Conservation (phyloP, 306 rosid species). For the Inga leiocalycina region DNA sequence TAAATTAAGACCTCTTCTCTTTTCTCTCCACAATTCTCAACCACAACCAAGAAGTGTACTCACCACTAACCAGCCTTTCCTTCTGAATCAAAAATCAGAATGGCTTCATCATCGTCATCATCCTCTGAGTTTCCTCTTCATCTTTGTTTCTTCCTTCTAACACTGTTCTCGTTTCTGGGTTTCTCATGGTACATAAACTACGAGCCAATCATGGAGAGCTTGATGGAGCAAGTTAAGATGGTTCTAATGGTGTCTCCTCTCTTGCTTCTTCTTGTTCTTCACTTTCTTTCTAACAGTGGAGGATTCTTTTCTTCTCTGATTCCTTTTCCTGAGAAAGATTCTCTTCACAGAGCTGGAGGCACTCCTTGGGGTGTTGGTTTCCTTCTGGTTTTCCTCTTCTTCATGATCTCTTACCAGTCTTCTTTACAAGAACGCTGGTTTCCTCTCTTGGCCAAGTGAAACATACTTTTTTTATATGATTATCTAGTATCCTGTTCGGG, state of each 20-base stretch:
- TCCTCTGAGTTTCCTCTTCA: constrained; percentile 58
- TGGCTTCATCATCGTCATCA: not conserved
- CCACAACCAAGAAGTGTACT: not conserved
- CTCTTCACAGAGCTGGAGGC: constrained; percentile 70
- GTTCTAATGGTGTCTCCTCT: constrained; percentile 62
- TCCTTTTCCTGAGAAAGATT: constrained; percentile 58
- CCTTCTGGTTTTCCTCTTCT: constrained; percentile 62
- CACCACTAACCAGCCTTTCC: no score
- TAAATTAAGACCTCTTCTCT: not conserved
- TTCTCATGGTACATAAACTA: constrained; percentile 70
- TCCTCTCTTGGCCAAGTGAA: constrained; percentile 59
- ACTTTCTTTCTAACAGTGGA: constrained; percentile 48
- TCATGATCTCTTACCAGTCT: constrained; percentile 76
- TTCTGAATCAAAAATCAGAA: not conserved
- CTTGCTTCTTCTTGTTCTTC: constrained; percentile 55
- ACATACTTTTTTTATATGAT: no score
- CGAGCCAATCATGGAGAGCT: constrained; percentile 59
- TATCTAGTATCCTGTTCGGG: no score
- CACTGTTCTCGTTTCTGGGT: constrained; percentile 54
- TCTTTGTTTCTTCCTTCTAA: constrained; percentile 54
- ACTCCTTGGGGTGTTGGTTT: constrained; percentile 89
- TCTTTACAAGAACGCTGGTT: constrained; percentile 79
- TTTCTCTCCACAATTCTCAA: not conserved
- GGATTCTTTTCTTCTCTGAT: constrained; percentile 34
- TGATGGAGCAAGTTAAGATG: constrained; percentile 65